A percentile compares a stretch with the other conserved stretches of the same genome.
phyloP scores from a whole-genome alignment of 2,329 filamentous ascomycete species.

The Knufia petricola region DNA sequence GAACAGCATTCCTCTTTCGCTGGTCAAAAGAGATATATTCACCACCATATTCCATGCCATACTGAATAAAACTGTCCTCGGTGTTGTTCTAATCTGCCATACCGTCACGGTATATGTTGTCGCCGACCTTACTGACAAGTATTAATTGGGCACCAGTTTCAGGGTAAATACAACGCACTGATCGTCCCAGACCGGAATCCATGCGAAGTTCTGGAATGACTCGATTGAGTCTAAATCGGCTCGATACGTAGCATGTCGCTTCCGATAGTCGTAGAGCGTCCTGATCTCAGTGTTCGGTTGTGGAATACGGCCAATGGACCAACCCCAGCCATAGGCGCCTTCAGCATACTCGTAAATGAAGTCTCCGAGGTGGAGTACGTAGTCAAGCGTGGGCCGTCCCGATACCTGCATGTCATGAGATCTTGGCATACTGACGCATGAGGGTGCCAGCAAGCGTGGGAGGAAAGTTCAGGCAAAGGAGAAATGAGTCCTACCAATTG shows the following conservation, averaged over 20 bases:
- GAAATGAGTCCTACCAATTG: too few species aligned
- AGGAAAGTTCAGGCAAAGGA: too few species aligned
- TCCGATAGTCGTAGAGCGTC: slow-evolving; percentile 42
- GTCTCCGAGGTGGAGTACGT: slow-evolving; percentile 48
- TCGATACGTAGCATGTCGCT: slow-evolving; percentile 47
- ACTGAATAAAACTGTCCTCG: slow-evolving; percentile 52
- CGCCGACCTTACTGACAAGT: slow-evolving; percentile 50
- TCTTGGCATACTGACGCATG: too few species aligned
- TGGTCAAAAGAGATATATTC: slow-evolving; percentile 58
- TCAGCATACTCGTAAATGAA: slow-evolving; percentile 54
- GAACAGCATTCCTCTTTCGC: slow-evolving; percentile 61
- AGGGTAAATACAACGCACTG: too few species aligned
- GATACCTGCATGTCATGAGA: too few species aligned
- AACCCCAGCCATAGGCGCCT: slow-evolving; percentile 23
- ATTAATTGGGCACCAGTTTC: too few species aligned
- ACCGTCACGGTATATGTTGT: slow-evolving; percentile 57
- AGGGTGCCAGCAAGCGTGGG: too few species aligned
- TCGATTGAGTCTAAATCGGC: slow-evolving; percentile 49
- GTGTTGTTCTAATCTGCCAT: slow-evolving; percentile 53
- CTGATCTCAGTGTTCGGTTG: slow-evolving; percentile 41
- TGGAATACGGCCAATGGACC: slow-evolving; percentile 20
- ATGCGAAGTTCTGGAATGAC: slow-evolving; percentile 47
- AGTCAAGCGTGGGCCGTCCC: slow-evolving; percentile 50
- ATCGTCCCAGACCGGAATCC: slow-evolving; percentile 48
- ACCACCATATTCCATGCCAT: too few species aligned